Percentiles rank a stretch among this genome's conserved stretches.
phyloP scores from a whole-genome alignment of 495 filamentous ascomycete genomes.

The Friedmanniomyces endolithicus region DNA sequence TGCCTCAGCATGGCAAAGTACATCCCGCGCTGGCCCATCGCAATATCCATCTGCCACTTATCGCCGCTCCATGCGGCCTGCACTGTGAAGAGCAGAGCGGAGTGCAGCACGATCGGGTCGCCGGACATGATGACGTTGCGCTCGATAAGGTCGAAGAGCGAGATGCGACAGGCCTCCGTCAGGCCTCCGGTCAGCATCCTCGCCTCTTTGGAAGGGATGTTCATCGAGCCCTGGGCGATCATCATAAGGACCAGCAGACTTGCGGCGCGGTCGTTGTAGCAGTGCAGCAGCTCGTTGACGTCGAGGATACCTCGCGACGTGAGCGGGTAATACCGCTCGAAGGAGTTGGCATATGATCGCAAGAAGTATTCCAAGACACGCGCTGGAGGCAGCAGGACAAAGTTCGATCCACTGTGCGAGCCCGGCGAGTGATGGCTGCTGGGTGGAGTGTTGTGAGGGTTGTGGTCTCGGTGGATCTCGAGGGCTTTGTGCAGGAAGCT shows the following conservation, averaged over 20 bases:
- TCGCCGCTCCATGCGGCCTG: constrained; percentile 54
- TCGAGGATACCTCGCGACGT: constrained; percentile 41
- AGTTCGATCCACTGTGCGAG: constrained; percentile 36
- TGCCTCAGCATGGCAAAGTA: constrained; percentile 51
- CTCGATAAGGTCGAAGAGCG: constrained; percentile 52
- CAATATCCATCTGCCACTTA: constrained; percentile 60
- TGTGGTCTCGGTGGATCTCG: constrained; percentile 40
- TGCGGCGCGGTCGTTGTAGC: constrained; percentile 42
- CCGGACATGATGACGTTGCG: constrained; percentile 49
- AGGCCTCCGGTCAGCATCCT: constrained; percentile 48
- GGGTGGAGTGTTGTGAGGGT: constrained; percentile 22
- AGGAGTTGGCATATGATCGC: constrained; percentile 44
- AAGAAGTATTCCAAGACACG: constrained; percentile 49
- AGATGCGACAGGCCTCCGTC: constrained; percentile 53
- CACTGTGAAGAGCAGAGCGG: constrained; percentile 48
- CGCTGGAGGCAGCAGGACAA: constrained; percentile 45
- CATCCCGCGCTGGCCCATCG: constrained; percentile 56
- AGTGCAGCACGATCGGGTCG: constrained; percentile 44
- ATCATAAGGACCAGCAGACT: constrained; percentile 49
- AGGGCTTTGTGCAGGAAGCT: constrained; percentile 51
- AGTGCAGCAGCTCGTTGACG: constrained; percentile 45
- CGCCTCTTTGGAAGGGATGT: constrained; percentile 44
- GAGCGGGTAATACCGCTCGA: constrained; percentile 46
- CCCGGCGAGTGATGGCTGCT: constrained; percentile 27
- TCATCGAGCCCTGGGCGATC: constrained; percentile 52